Evolutionary conservation across 805 yeast species (phyloP), one percentile per base, ranked within the genome.

Genomic region (Lipomyces orientalis): DNA sequence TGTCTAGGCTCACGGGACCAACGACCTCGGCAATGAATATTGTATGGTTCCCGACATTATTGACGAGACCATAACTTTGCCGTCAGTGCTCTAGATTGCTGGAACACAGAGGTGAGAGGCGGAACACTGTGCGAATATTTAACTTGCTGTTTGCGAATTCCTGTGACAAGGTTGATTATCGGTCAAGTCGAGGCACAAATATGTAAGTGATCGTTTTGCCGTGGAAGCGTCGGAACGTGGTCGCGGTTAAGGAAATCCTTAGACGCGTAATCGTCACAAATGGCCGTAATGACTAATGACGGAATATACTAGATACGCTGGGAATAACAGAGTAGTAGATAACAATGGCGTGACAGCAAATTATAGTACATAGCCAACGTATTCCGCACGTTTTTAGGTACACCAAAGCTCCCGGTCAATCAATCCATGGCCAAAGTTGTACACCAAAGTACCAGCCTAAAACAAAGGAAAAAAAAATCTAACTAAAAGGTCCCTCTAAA

Each of bases 401-500:
- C 14, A 5, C 43, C 43, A 37, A 35, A 37, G 43, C 12, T 37
- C 43, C 43, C 16, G 16, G 43, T 43, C 49, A 43, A 16, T n/a
- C 49, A 16, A 22, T 43, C 49, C 49, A n/a, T n/a, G 16, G 49
- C 49, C 49, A 43, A 43, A 43, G 22, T 43, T 43, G 6, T 14
- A 19, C 57, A 54, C 43, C 19, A 54, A 52, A 52, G 9, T 7
- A 54, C 19, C 6, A 8, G 19, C n/a, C 43, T 19, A 4, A 34
- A 16, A n/a, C 57, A 19, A 54, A 54, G 57, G 57, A 54, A 54
- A 31, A 54, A 19, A 2, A 7, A 10, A 46, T 46, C 3, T 54
- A 56, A 7, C 34, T 46, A 61, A 22, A 61, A 61, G 35, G 61
- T 60, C 7, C 65, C 62, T 35, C 71, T 43, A 58, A 68, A 68